Percentiles rank a stretch among this genome's conserved stretches.
Evolutionary conservation across 2,329 filamentous ascomycete species (phyloP).

Genomic region (Didymella keratinophila): DNA sequence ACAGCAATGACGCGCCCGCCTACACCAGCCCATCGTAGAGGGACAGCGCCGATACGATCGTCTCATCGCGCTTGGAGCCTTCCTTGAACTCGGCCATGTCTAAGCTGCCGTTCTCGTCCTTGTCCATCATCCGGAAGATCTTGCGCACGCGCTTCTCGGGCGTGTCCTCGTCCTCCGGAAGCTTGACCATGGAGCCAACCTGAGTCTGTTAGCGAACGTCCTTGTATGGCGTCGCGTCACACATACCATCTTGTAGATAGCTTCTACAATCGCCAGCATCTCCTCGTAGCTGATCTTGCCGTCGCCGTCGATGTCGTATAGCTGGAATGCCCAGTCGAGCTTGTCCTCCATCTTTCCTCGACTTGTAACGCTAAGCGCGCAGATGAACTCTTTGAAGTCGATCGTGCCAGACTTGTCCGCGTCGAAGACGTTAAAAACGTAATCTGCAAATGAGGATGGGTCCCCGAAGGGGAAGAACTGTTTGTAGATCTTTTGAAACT

Average conservation of each 20-base stretch:
- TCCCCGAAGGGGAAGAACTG: slow-evolving; percentile 99
- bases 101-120: slow-evolving; percentile 96
- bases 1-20: slow-evolving; percentile 33
- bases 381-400: slow-evolving; percentile 99
- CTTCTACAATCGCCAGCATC: slow-evolving; percentile 98
- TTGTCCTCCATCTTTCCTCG: slow-evolving; percentile 99
- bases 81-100: slow-evolving; percentile 99
- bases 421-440: slow-evolving; percentile 99
- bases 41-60: slow-evolving; percentile 95
- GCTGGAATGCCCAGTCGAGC: slow-evolving; percentile 98
- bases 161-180: slow-evolving; percentile 98
- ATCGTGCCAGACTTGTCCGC: slow-evolving; percentile 97
- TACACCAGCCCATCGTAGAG: slow-evolving; percentile 95
- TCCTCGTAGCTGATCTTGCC: slow-evolving; percentile 99
- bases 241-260: slow-evolving; percentile 98
- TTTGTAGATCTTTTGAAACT: slow-evolving; percentile 99
- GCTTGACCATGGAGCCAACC: slow-evolving; percentile 99
- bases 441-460: slow-evolving; percentile 95
- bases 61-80: slow-evolving; percentile 97
- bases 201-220: slow-evolving; percentile 51
- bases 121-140: slow-evolving; percentile 99
- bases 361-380: slow-evolving; percentile 94
- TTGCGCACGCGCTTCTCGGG: slow-evolving; percentile 97
- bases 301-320: slow-evolving; percentile 98
- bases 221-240: background rate